Evolutionary conservation across 805 yeast genomes (phyloP).

Genomic region (Maudiozyma turicensis): DNA sequence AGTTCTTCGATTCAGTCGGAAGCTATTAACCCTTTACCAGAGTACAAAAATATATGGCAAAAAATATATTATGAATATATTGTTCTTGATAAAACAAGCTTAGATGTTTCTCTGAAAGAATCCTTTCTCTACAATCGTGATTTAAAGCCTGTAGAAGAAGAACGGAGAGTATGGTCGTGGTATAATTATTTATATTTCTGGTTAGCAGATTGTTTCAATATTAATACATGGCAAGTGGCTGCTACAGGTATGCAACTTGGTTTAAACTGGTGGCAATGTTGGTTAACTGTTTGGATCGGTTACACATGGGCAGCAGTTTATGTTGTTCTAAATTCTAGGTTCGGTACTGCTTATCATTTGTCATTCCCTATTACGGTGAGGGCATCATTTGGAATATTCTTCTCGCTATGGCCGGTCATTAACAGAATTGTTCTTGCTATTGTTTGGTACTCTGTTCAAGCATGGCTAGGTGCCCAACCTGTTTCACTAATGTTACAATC

Average conservation of each 20-base stretch:
- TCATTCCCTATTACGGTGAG: constrained; percentile 75
- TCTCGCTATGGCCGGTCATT: constrained; percentile 73
- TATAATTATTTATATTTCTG: constrained; percentile 67
- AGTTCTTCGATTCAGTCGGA: background rate
- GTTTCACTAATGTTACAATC: constrained; percentile 64
- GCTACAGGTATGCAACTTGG: constrained; percentile 70
- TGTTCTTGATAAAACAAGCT: constrained; percentile 5
- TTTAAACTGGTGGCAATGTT: constrained; percentile 78
- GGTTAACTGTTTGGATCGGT: constrained; percentile 84
- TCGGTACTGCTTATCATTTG: constrained; percentile 69
- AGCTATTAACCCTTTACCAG: background rate
- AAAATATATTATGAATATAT: constrained; percentile 6
- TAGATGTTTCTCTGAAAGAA: constrained; percentile 42
- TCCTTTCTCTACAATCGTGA: constrained; percentile 62
- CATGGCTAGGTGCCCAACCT: constrained; percentile 76
- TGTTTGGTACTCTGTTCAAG: constrained; percentile 79
- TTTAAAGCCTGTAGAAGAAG: constrained; percentile 61
- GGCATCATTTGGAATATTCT: constrained; percentile 74
- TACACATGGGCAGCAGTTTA: constrained; percentile 58
- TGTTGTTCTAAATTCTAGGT: constrained; percentile 55
- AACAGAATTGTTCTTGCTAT: constrained; percentile 78
- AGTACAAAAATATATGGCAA: constrained; percentile 1
- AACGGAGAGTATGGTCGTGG: constrained; percentile 72
- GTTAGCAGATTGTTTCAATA: constrained; percentile 80
- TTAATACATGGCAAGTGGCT: constrained; percentile 84